Percentiles rank a stretch among this genome's conserved stretches.
Conservation (phyloP, 2,329 filamentous ascomycete species). For the Cercospora sojina region DNA sequence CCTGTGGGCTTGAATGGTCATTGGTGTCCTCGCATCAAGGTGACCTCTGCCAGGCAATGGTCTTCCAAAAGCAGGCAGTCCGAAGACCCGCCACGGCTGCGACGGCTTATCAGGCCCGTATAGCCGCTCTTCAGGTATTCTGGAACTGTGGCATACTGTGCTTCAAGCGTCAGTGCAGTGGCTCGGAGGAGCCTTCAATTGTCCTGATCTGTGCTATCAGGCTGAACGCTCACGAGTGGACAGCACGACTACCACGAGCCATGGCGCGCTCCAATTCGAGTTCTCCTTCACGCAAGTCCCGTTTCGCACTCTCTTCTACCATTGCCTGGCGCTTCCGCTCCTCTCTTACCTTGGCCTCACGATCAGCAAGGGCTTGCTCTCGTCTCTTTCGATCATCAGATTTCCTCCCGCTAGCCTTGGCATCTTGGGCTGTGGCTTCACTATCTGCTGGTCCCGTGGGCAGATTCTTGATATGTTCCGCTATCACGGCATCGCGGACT, state of each 20-base stretch:
- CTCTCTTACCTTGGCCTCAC: conserved; percentile 28
- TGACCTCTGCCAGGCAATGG: neutral
- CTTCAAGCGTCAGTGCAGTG: neutral
- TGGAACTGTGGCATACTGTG: conserved; percentile 2
- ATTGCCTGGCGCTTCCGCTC: conserved; percentile 23
- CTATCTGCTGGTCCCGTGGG: conserved; percentile 41
- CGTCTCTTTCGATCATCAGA: conserved; percentile 26
- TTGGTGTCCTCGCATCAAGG: neutral
- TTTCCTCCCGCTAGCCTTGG: conserved; percentile 35
- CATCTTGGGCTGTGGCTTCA: conserved; percentile 54
- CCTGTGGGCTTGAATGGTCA: neutral
- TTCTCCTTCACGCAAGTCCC: conserved; percentile 26
- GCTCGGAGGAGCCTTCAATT: neutral
- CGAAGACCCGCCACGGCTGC: neutral
- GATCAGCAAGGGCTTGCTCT: conserved; percentile 27
- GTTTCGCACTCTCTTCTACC: conserved; percentile 22
- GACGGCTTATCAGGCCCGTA: neutral
- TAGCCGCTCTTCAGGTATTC: neutral
- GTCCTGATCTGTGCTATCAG: neutral
- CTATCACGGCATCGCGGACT: conserved; percentile 63
- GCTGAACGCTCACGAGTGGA: neutral
- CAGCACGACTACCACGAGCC: neutral
- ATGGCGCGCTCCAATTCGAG: conserved; percentile 26
- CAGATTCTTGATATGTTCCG: conserved; percentile 65
- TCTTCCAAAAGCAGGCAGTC: neutral